Evolutionary conservation across 805 yeast genomes (phyloP).

Genomic region (Candida silvatica): DNA sequence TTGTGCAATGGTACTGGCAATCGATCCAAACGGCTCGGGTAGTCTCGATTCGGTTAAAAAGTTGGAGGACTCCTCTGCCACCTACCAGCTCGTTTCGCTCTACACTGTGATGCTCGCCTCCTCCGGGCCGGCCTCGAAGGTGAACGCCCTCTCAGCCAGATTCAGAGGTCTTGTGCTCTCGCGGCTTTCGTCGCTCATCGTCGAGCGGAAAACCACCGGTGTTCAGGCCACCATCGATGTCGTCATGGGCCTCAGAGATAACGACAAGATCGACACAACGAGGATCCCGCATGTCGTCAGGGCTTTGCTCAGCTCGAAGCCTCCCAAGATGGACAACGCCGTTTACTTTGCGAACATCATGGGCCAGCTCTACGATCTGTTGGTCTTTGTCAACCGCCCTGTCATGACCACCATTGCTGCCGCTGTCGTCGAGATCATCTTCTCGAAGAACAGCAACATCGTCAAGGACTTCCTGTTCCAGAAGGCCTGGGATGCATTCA

Average conservation of each 20-base stretch:
- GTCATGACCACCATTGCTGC: constrained; percentile 47
- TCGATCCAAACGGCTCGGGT: constrained; percentile 21
- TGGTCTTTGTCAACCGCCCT: constrained; percentile 55
- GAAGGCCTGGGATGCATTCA: constrained; percentile 36
- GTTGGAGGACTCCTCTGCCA: constrained; percentile 41
- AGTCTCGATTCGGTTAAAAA: constrained; percentile 10
- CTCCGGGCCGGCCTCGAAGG: neutral
- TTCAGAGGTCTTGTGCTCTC: constrained; percentile 39
- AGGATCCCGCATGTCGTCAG: constrained; percentile 61
- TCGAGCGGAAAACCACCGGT: constrained; percentile 47
- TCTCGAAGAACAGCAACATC: constrained; percentile 38
- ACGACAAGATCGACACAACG: constrained; percentile 57
- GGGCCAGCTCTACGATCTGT: constrained; percentile 49
- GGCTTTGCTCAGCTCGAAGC: constrained; percentile 52
- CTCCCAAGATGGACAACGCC: constrained; percentile 35
- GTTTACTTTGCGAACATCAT: constrained; percentile 55
- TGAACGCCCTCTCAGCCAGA: constrained; percentile 24
- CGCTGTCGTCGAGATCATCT: constrained; percentile 44
- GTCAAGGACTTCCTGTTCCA: constrained; percentile 51
- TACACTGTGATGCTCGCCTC: constrained; percentile 36
- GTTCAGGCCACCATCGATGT: constrained; percentile 69
- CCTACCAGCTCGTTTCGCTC: constrained; percentile 56
- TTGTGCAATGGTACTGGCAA: constrained; percentile 34
- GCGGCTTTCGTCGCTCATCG: constrained; percentile 45
- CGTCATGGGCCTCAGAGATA: constrained; percentile 66